Evolutionary conservation across 163 green algal genomes (phyloP), one percentile per base, ranked within the genome.

Genomic region (Chlorella variabilis): DNA sequence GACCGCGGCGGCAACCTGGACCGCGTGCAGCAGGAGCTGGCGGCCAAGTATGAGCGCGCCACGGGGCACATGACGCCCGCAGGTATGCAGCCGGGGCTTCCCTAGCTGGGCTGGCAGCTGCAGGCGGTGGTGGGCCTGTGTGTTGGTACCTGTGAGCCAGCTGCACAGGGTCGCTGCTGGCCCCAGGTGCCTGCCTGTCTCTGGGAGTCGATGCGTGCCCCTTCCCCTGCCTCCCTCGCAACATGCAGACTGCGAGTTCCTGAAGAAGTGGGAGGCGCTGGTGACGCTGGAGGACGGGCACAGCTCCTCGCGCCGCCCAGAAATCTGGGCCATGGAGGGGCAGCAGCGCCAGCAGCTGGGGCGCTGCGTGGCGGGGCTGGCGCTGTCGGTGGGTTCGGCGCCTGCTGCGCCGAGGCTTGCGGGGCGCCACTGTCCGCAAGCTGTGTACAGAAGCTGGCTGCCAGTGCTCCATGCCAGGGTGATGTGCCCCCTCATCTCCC

Each of bases 281-380:
- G 69, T 97, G 15, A 89, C 93, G 39, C 81, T 93, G 54, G 94
- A 97, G 88, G 91, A 96, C 71, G 78, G 63, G 15, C 85, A 67
- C 25, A 48, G 75, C 18, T 29, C 39, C 6, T 9, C 56, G 2
- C 84, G 77, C 4, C 69, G 85, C 4, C 71, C 86, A 33, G 86
- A 93, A 74, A 87, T 92, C 39, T 94, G 90, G 90, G 74, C 34
- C 9, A 77, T 90, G 76, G 17, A 81, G 39, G 86, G 85, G 25
- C 27, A 76, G 39, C 48, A 92, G 69, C 82, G 91, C 15, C 81
- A 92, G 65, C 33, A 34, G 36, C 39, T 77, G 49, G 91, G 90
- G 2, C 84, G 88, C 29, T 94, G 91, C 80, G 76, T 93, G 9
- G 77, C 84, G 21, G 84, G 80, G 4, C 80, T 95, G 36, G 34